Conservation (phyloP, 2,329 filamentous ascomycete species). For the Fusarium succisae region DNA sequence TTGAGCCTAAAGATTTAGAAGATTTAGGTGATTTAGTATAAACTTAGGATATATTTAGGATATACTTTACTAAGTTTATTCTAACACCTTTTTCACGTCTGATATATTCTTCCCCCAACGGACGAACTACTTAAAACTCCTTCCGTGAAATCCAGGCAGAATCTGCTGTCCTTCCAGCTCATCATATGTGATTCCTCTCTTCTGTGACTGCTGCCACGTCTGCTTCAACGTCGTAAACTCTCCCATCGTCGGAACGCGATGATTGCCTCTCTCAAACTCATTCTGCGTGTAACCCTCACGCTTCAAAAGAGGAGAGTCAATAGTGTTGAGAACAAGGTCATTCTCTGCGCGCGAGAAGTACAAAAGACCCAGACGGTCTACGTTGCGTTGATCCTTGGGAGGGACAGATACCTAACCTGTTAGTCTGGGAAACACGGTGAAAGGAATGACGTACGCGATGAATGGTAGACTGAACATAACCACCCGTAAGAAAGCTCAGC, state of each 20-base stretch:
- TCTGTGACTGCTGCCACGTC: slow-evolving; percentile 45
- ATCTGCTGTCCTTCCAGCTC: slow-evolving; percentile 46
- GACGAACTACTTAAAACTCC: background rate
- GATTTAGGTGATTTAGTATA: background rate
- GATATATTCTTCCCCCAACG: fast-evolving
- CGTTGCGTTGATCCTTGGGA: slow-evolving; percentile 53
- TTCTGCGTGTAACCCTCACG: slow-evolving; percentile 47
- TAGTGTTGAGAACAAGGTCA: slow-evolving; percentile 48
- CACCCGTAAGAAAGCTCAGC: slow-evolving; percentile 58
- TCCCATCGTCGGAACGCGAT: slow-evolving; percentile 48
- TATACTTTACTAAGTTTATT: background rate
- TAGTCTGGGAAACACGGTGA: fast-evolving
- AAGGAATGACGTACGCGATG: slow-evolving; percentile 44
- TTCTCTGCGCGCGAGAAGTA: slow-evolving; percentile 61
- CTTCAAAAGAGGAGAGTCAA: slow-evolving; percentile 52
- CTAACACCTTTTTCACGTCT: background rate
- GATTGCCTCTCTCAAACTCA: slow-evolving; percentile 49
- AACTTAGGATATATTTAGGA: background rate
- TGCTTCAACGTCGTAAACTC: slow-evolving; percentile 51
- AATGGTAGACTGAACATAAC: slow-evolving; percentile 55
- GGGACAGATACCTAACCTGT: slow-evolving; percentile 46
- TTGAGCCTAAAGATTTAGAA: fast-evolving
- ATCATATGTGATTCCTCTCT: slow-evolving; percentile 39
- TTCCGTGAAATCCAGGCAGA: slow-evolving; percentile 45
- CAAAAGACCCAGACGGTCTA: slow-evolving; percentile 59